Percentiles rank a stretch among this genome's conserved stretches.
Conservation (phyloP, 1,139 yeast genomes). For the Eremothecium coryli region DNA sequence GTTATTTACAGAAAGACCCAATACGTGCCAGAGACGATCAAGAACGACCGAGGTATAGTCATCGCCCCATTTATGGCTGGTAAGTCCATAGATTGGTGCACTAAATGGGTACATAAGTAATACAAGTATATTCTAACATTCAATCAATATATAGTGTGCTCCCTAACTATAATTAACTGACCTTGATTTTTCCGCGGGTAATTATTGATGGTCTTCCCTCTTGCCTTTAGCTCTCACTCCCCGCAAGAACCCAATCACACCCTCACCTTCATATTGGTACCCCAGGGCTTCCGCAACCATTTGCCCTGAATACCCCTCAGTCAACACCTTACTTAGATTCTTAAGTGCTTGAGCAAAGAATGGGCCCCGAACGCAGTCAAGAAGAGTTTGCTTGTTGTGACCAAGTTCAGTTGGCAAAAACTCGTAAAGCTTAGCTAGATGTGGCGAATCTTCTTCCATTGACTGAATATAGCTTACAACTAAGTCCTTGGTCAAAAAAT, state of each 20-base stretch:
- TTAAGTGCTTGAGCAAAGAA: conserved; percentile 44
- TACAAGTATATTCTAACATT: not conserved
- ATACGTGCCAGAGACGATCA: conserved; percentile 51
- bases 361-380: conserved; percentile 43
- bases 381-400: conserved; percentile 36
- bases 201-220: conserved; percentile 16
- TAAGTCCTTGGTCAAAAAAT: conserved; percentile 9
- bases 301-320: conserved; percentile 41
- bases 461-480: conserved; percentile 37
- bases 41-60: conserved; percentile 36
- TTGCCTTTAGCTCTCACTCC: conserved; percentile 37
- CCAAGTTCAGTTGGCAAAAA: conserved; percentile 40
- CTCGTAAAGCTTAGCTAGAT: conserved; percentile 34
- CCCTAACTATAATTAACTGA: too few relatives aligned
- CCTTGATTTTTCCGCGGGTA: too few relatives aligned
- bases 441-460: conserved; percentile 30
- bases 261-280: conserved; percentile 49
- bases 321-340: conserved; percentile 39
- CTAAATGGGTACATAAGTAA: conserved; percentile 49
- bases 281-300: conserved; percentile 45
- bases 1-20: conserved; percentile 43
- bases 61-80: conserved; percentile 94
- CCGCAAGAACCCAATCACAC: conserved; percentile 44
- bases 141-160: too few relatives aligned
- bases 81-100: conserved; percentile 60